Evolutionary conservation across 805 yeast species (phyloP), one percentile per base, ranked within the genome.

Genomic region (Myxozyma geophila): DNA sequence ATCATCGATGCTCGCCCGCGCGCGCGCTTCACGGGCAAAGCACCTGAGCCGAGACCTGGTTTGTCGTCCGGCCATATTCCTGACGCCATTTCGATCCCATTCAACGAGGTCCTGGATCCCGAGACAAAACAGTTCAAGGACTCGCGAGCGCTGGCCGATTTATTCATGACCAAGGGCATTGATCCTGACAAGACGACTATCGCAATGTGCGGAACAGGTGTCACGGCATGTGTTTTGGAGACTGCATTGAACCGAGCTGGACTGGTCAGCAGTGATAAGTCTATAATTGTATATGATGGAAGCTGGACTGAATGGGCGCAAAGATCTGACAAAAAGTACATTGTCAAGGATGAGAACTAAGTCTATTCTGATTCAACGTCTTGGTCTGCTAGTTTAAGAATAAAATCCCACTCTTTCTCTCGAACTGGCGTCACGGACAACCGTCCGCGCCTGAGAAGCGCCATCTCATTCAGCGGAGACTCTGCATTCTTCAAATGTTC

Each of bases 141-240:
- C 1, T 72, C 78, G 8, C 78, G 74, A 10, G 84, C 82, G 50
- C 72, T 93, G 44, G 63, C 73, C 7, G 72, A 76, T 15, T 74
- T 85, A 10, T 82, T 92, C 68, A 72, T 79, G 8, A 77, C 76
- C 48, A 74, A 81, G 47, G 77, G 78, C 2, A 70, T 78, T 10
- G 71, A 70, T 39, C 78, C 79, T 62, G 72, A 74, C 3, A 87
- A 88, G 71, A 92, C 90, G 12, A 85, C 89, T 19, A 85, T 95
- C 55, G 89, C 88, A 46, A 85, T 90, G 90, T 95, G 99, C 74
- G 99, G 98, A 36, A 88, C 98, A 0, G 99, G 98, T 52, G 98
- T 95, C 54, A 87, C 98, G 10, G 98, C 98, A 0, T 90, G 93
- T 67, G 86, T 95, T 47, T 81, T 93, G 52, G 88, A 89, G 75